phyloP scores from a whole-genome alignment of 1,284 basidiomycete species.

The Xerocomus nothofagi region DNA sequence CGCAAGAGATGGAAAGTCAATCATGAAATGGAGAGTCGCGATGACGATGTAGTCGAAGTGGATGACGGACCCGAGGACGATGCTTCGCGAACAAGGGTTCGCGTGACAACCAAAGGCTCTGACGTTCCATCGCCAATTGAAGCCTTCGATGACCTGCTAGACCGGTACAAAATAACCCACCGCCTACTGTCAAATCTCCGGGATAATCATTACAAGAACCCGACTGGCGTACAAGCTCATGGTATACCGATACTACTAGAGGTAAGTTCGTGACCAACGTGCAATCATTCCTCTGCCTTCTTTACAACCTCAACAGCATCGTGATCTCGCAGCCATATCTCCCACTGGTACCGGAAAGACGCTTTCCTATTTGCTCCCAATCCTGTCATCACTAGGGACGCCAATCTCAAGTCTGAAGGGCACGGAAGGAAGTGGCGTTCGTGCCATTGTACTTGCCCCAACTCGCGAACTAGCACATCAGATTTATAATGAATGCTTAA shows the following conservation, averaged over 20 bases:
- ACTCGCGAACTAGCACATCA: slow-evolving; percentile 97
- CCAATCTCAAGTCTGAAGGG: slow-evolving; percentile 55
- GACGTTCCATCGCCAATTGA: slow-evolving; percentile 58
- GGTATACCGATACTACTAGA: slow-evolving; percentile 74
- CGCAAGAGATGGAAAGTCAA: slow-evolving; percentile 42
- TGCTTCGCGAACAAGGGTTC: slow-evolving; percentile 47
- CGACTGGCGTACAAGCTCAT: slow-evolving; percentile 74
- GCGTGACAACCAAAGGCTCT: slow-evolving; percentile 68
- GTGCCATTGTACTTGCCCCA: slow-evolving; percentile 85
- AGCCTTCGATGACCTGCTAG: slow-evolving; percentile 58
- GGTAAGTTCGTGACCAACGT: slow-evolving; percentile 38
- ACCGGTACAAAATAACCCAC: slow-evolving; percentile 56
- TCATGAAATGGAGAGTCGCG: slow-evolving; percentile 24
- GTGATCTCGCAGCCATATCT: slow-evolving; percentile 88
- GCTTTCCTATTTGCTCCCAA: slow-evolving; percentile 83
- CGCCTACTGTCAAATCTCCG: slow-evolving; percentile 62
- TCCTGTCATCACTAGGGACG: slow-evolving; percentile 65
- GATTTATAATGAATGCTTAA: slow-evolving; percentile 89
- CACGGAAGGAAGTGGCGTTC: slow-evolving; percentile 58
- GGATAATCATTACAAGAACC: slow-evolving; percentile 57
- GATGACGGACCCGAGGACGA: slow-evolving; percentile 32
- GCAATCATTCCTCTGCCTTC: not conserved
- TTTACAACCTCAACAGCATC: slow-evolving; percentile 42
- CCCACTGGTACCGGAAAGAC: slow-evolving; percentile 97
- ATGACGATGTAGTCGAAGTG: slow-evolving; percentile 35